Evolutionary conservation across 352 stramenopile genomes (phyloP), one percentile per base, ranked within the genome.

Genomic region (Phytophthora colocasiae): DNA sequence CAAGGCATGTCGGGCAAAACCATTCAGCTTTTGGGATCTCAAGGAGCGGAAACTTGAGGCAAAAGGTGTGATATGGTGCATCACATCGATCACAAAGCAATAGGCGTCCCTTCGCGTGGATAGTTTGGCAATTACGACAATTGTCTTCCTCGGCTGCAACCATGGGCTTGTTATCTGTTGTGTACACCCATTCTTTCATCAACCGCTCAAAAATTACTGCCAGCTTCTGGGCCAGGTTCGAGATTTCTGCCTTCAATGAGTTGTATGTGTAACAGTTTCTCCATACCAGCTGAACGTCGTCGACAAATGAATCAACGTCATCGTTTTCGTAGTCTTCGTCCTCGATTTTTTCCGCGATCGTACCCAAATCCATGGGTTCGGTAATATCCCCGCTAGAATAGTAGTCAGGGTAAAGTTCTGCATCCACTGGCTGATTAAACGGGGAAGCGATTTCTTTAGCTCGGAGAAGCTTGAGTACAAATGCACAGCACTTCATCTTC

Each of bases 221-320:
- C 4, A 96, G 62, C 53, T 96, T 96, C 27, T 77, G 76, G 14
- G 88, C 88, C 39, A 95, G 74, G 26, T 75, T 73, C 0, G 85
- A 93, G 40, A 96, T 96, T 58, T 92, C 85, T 0, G 88, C 84
- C 68, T 90, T 89, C 47, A 90, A 49, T 24, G 85, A 93, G 47
- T 96, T 96, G 76, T 91, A 96, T 24, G 83, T 74, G 61, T 87
- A 93, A 47, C 88, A 96, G 36, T 96, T 96, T 73, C 87, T 95
- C 86, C 85, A 95, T 14, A 96, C 84, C 15, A 94, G 57, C 26
- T 85, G 58, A 15, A 96, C 85, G 52, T 96, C 88, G 11, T 95
- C 88, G 5, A 95, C 72, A 51, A 96, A 93, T 2, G 79, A 78
- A 15, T 93, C 86, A 6, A 94, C 77, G 32, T 93, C 88, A 48